Percentiles rank a stretch among this genome's conserved stretches.
Evolutionary conservation across 108 stramenopile genomes (phyloP).

Genomic region (Epipyxis sp.): DNA sequence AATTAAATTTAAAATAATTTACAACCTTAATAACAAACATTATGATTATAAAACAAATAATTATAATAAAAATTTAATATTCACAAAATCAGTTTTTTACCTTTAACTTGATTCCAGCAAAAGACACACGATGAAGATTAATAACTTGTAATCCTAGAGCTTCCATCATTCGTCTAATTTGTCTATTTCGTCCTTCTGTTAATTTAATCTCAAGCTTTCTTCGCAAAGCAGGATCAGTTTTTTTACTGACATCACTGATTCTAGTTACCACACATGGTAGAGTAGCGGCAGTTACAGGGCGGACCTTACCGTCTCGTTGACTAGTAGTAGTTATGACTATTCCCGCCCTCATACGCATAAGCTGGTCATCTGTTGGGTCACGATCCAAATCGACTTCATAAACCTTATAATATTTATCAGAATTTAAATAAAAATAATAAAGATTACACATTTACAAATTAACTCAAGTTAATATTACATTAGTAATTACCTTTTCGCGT

Average conservation of each 20-base stretch:
- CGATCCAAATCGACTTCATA: constrained; percentile 24
- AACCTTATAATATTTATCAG: neutral
- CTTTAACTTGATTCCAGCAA: constrained; percentile 17
- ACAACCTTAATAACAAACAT: too few species aligned
- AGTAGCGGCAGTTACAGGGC: neutral
- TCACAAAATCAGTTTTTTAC: too few species aligned
- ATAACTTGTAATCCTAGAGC: neutral
- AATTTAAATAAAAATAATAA: too few species aligned
- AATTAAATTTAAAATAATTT: too few species aligned
- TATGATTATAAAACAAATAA: too few species aligned
- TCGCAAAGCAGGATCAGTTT: too few species aligned
- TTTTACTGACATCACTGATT: too few species aligned
- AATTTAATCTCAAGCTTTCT: neutral
- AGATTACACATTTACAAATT: too few species aligned
- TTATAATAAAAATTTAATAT: too few species aligned
- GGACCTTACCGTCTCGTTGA: constrained; percentile 12
- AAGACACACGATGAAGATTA: constrained; percentile 1
- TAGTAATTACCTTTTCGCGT: neutral
- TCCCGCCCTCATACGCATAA: neutral
- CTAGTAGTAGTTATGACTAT: constrained; percentile 1
- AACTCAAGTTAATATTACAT: neutral
- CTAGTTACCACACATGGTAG: neutral
- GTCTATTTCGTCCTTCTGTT: constrained; percentile 27
- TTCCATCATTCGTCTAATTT: constrained; percentile 21
- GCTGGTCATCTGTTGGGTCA: neutral